These are phyloP conservation scores for Polyporus arcularius DNA, from an alignment of 768 basidiomycete genomes.

Conservation along the genomic window DNA sequence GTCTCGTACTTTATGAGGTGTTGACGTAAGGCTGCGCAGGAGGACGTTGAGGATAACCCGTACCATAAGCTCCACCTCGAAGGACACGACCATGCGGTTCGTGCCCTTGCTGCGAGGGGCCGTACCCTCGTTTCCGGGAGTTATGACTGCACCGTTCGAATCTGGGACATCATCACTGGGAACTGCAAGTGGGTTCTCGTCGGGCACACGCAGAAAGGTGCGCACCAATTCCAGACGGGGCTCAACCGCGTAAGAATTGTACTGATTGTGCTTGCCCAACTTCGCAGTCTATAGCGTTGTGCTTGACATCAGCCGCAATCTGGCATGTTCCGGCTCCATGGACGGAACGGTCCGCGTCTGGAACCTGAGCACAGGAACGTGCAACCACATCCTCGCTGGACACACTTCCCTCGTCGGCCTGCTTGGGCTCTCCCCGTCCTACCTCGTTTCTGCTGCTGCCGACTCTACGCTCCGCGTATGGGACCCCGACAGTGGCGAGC, in stretches of 20 bases:
- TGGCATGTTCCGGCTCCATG: slow-evolving; percentile 97
- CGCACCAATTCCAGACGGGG: slow-evolving; percentile 17
- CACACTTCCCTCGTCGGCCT: slow-evolving; percentile 96
- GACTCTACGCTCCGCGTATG: slow-evolving; percentile 94
- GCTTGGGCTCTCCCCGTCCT: slow-evolving; percentile 84
- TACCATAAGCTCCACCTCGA: slow-evolving; percentile 83
- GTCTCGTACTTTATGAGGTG: neutral
- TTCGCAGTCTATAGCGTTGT: slow-evolving; percentile 92
- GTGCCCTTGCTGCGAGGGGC: slow-evolving; percentile 89
- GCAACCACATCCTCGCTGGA: slow-evolving; percentile 78
- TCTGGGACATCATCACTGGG: slow-evolving; percentile 92
- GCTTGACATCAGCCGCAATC: slow-evolving; percentile 80
- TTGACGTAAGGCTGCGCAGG: slow-evolving; percentile 32
- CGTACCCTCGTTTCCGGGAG: slow-evolving; percentile 92
- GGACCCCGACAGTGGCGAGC: slow-evolving; percentile 84
- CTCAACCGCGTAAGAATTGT: neutral
- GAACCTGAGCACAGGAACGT: slow-evolving; percentile 82
- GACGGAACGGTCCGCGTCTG: slow-evolving; percentile 96
- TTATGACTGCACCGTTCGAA: slow-evolving; percentile 92
- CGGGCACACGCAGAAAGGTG: slow-evolving; percentile 93
- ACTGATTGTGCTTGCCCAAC: neutral
- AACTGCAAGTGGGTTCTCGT: slow-evolving; percentile 76
- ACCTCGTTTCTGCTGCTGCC: slow-evolving; percentile 94
- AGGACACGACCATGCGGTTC: slow-evolving; percentile 91
- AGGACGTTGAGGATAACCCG: slow-evolving; percentile 80